Evolutionary conservation across 768 basidiomycete species (phyloP), one percentile per base, ranked within the genome.

Genomic region (Hebeloma cylindrosporum): DNA sequence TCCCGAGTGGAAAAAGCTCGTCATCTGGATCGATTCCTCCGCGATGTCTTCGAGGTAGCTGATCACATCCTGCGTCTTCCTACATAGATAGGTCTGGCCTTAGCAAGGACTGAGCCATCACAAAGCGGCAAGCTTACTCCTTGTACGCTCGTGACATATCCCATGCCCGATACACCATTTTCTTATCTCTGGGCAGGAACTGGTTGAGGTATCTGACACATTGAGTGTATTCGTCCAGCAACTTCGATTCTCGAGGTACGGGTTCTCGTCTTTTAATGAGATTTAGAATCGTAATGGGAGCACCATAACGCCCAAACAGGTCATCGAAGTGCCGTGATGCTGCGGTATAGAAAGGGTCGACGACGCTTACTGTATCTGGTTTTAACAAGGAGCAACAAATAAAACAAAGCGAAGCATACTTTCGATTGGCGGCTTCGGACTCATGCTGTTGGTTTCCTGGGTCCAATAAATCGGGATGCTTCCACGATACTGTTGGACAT

Each of bases 381-480:
- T 40, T 40, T 21, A 40, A 34, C 28, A 14, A 20, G n/a, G 43
- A 46, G 48, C 39, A 51, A 20, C 33, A 26, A 30, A 22, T 6
- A 8, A 16, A 37, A 23, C 9, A 18, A n/a, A 27, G 13, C 20
- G 13, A 17, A 3, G 66, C 87, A 51, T 48, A 97, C 94, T 93
- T 69, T 97, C 92, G 31, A 99, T 96, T 2, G 94, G 95, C 2
- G 96, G 96, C 52, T 86, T 84, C 0, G 93, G 88, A n/a, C 73
- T 85, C 81, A 95, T 92, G 41, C 82, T 83, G 33, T 80, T 90
- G 1, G 82, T 83, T 50, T 98, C 96, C 62, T 99, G 95, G 9
- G 89, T 88, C 96, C 96, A 99, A 60, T 88, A 93, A 3, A 98
- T 75, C 0, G 96, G 96, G 26, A 99, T 97, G 49, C 91, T 93